A percentile compares a stretch with the other conserved stretches of the same genome.
Evolutionary conservation across 1,284 basidiomycete species (phyloP).

Genomic region (Malassezia psittaci): DNA sequence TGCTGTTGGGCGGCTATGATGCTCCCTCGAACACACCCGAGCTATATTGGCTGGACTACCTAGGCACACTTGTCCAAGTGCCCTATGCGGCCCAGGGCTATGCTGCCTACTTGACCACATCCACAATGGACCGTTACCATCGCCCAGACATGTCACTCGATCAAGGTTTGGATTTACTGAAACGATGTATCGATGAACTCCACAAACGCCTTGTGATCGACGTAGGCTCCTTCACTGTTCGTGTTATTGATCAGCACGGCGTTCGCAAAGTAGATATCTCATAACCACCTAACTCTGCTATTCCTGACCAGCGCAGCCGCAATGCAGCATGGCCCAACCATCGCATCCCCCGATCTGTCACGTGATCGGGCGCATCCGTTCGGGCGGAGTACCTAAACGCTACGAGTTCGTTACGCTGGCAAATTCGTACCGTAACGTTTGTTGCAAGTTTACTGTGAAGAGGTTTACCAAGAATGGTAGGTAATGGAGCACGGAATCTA

Average conservation of each 20-base stretch:
- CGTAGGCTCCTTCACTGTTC: conserved; percentile 72
- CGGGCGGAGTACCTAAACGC: too few relatives aligned
- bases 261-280: conserved; percentile 65
- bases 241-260: conserved; percentile 82
- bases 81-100: conserved; percentile 94
- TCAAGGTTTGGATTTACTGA: conserved; percentile 72
- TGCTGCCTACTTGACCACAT: conserved; percentile 80
- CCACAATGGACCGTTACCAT: conserved; percentile 72
- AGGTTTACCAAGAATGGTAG: conserved; percentile 7
- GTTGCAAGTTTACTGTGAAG: neutral
- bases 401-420: too few relatives aligned
- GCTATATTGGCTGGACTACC: conserved; percentile 91
- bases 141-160: conserved; percentile 70
- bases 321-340: too few relatives aligned
- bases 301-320: too few relatives aligned
- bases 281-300: too few relatives aligned
- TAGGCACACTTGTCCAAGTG: conserved; percentile 76
- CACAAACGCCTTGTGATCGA: conserved; percentile 64
- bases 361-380: neutral
- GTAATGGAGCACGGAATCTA: neutral
- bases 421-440: too few relatives aligned
- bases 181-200: conserved; percentile 78
- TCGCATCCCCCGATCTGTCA: too few relatives aligned
- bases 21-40: conserved; percentile 56
- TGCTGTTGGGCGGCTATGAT: conserved; percentile 87